Base-by-base conservation (phyloP, 2,329 filamentous ascomycete genomes). In the Pyricularia grisea region DNA sequence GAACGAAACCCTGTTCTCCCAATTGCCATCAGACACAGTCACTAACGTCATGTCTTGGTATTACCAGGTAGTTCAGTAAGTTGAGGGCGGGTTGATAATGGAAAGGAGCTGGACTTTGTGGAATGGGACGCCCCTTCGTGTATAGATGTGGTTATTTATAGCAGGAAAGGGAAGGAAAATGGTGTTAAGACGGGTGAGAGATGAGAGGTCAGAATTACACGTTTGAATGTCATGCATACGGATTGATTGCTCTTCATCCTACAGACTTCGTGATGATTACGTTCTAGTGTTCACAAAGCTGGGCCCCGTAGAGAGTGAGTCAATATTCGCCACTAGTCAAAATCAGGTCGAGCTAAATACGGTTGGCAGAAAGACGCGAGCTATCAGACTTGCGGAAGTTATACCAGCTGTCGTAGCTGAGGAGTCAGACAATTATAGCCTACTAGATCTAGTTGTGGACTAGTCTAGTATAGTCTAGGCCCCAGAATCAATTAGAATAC, bases 11-110 rank as follows among this genome's bases (percentile, higher is more conserved):
- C 23, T 31, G 9, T 58, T 2, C 25, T 12, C 14, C 36, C 65
- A 55, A 64, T 31, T 23, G n/a, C 61, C 61, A 17, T 27, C 28
- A 64, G 25, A 27, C n/a, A 64, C 61, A 64, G 66, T 30, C 28
- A 30, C 42, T 67, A 67, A 67, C 28, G 20, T 60, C 25, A 50
- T 27, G 25, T 28, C 25, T 12, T 25, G 28, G 23, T 28, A 65
- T 63, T 66, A 27, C 67, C 68, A 78, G 77, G 77, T 78, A 73
- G 77, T 78, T 71, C 77, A 78, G 75, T 78, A 77, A 73, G 70
- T 27, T 55, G 42, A 55, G 17, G 17, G 42, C 42, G 42, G 20
- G 9, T 14, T n/a, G 42, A n/a, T 55, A 55, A n/a, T 55, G 9
- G 20, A n/a, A 55, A n/a, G 17, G 17, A n/a, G 42, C 42, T 55